Evolutionary conservation across 208 protist genomes (phyloP).

Genomic region (Trypanosoma scelopori): DNA sequence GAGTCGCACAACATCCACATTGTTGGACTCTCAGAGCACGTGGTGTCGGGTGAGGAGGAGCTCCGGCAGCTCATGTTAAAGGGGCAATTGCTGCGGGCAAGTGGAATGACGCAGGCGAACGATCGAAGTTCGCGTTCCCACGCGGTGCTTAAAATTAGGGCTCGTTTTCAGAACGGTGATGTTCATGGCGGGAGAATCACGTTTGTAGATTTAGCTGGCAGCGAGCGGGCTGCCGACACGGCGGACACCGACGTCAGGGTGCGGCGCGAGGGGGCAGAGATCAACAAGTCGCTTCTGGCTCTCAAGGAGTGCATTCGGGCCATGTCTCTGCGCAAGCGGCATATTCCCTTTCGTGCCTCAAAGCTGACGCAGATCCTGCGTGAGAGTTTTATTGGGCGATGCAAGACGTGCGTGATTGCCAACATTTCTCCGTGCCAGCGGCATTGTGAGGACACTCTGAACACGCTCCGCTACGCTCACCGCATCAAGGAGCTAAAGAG

Average conservation of each 20-base stretch:
- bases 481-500: conserved; percentile 91
- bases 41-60: conserved; percentile 56
- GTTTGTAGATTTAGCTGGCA: conserved; percentile 99
- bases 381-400: conserved; percentile 95
- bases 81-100: conserved; percentile 73
- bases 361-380: conserved; percentile 96
- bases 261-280: conserved; percentile 94
- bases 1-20: conserved; percentile 91
- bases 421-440: conserved; percentile 87
- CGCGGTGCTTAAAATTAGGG: conserved; percentile 78
- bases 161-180: conserved; percentile 27
- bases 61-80: conserved; percentile 79
- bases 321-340: conserved; percentile 87
- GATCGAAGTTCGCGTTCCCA: conserved; percentile 83
- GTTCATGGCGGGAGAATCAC: conserved; percentile 86
- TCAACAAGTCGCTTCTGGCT: conserved; percentile 97
- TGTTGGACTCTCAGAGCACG: conserved; percentile 84
- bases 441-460: conserved; percentile 95
- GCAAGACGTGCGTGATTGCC: conserved; percentile 93
- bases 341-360: conserved; percentile 95
- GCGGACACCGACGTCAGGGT: conserved; percentile 82
- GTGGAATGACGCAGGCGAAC: conserved; percentile 87
- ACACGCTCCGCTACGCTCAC: conserved; percentile 96
- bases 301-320: conserved; percentile 98
- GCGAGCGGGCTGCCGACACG: conserved; percentile 95